Base-by-base conservation (phyloP, 192 early-diverging fungal species). In the Chytriomyces sp. region DNA sequence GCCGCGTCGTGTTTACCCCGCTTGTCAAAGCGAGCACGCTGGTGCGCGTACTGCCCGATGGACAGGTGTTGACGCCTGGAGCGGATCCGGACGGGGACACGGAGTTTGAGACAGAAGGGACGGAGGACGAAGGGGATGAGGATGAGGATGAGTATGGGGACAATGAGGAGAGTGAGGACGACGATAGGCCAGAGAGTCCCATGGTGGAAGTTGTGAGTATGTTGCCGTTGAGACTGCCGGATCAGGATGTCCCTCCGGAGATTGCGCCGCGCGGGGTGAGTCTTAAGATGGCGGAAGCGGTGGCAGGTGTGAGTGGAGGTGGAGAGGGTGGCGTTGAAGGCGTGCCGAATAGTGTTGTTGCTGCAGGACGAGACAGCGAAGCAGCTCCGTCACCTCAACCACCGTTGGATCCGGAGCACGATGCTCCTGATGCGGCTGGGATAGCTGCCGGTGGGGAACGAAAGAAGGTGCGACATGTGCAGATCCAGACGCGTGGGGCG, bases 381-480 rank as follows among this genome's bases (percentile, higher is more conserved):
- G 26, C 71, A 7, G 33, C 36, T 8, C 19, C 34, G 6, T 32
- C 52, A 25, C n/a, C 52, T 26, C 39, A 30, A 52, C 41, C 28
- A 6, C 36, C 61, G 2, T 22, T 30, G 19, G 38, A 26, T 7
- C n/a, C 65, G 10, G 19, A 19, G 41, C 39, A 38, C 10, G 8
- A 52, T 0, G 53, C 57, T 61, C 28, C 66, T 28, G 22, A 25
- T 22, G 38, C 61, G 8, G 38, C n/a, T 3, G n/a, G n/a, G n/a
- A n/a, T n/a, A n/a, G 28, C 58, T 28, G 58, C 12, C 26, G 2
- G 58, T 12, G 5, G 74, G 17, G 7, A 55, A 3, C 67, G 78
- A 36, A 71, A 72, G 41, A 80, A 80, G 52, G 75, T 80, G 64
- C 78, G 81, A 19, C 81, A 83, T 63, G 81, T 83, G 26, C 81